Conservation (phyloP, 2,329 filamentous ascomycete genomes). For the Nakataea oryzae region DNA sequence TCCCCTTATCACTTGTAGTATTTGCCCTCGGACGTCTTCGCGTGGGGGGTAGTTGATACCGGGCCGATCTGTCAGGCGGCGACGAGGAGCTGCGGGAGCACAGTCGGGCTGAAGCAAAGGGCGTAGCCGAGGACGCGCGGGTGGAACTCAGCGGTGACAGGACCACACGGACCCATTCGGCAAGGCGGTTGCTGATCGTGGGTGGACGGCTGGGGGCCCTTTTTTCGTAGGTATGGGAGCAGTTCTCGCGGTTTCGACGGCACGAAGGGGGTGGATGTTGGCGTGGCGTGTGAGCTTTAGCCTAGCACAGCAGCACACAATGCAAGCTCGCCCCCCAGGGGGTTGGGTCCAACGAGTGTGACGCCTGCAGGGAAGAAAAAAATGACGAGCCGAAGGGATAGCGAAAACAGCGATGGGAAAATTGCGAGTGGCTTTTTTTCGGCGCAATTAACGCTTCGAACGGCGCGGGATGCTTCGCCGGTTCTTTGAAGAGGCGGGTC, state of each 20-base stretch:
- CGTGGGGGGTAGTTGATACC: background rate
- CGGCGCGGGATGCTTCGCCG: background rate
- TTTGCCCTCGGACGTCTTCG: background rate
- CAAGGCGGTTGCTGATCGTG: background rate
- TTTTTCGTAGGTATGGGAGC: background rate
- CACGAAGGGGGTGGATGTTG: background rate
- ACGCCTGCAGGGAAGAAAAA: background rate
- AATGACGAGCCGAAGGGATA: background rate
- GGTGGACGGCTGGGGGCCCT: background rate
- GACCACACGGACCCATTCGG: constrained; percentile 1
- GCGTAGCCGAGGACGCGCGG: background rate
- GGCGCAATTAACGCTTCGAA: background rate
- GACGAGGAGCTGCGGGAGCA: background rate
- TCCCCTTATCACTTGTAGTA: background rate
- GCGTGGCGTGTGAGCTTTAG: background rate
- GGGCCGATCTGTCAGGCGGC: background rate
- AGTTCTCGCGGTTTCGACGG: background rate
- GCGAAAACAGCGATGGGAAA: background rate
- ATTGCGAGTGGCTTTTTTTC: background rate
- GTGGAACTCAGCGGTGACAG: background rate
- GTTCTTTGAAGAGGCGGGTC: background rate
- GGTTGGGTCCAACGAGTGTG: background rate
- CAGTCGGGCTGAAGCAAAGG: background rate
- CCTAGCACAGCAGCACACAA: background rate
- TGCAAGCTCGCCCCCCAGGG: background rate